Evolutionary conservation across 1,284 basidiomycete species (phyloP).

Genomic region (Cutaneotrichosporon sp.): DNA sequence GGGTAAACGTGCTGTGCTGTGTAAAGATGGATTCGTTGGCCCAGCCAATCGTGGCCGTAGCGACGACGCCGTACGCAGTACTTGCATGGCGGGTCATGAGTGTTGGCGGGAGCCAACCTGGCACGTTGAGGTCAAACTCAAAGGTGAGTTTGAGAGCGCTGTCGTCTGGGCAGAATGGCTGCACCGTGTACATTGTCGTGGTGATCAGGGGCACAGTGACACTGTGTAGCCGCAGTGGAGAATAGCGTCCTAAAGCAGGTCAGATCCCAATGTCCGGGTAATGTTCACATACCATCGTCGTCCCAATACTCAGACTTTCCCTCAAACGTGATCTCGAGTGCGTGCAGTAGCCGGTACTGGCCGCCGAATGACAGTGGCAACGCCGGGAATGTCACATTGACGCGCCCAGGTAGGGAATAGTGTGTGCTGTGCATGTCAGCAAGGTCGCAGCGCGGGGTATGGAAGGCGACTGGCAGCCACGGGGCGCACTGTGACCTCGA

Average conservation of each 20-base stretch:
- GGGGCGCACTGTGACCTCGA: neutral
- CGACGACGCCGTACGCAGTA: slow-evolving; percentile 33
- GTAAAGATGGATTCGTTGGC: slow-evolving; percentile 1
- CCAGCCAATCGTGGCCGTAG: slow-evolving; percentile 33
- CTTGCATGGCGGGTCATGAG: slow-evolving; percentile 25
- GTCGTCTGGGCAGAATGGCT: neutral
- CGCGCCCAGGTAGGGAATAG: slow-evolving; percentile 24
- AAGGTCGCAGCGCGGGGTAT: neutral
- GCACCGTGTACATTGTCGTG: slow-evolving; percentile 4
- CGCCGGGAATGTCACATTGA: slow-evolving; percentile 16
- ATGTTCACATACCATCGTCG: slow-evolving; percentile 7
- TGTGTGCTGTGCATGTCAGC: slow-evolving; percentile 12
- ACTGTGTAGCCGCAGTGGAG: slow-evolving; percentile 30
- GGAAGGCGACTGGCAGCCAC: neutral
- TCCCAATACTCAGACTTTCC: slow-evolving; percentile 45
- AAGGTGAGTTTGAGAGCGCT: slow-evolving; percentile 27
- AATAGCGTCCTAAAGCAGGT: slow-evolving; percentile 36
- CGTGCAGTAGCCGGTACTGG: slow-evolving; percentile 20
- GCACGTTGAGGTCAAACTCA: slow-evolving; percentile 41
- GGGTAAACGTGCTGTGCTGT: neutral
- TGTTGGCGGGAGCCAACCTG: slow-evolving; percentile 44
- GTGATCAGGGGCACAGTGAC: slow-evolving; percentile 19
- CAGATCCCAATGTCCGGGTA: neutral
- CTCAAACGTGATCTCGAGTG: slow-evolving; percentile 27
- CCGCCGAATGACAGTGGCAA: neutral